phyloP scores from a whole-genome alignment of 805 yeast species.

The Ogataea chonburiensis region DNA sequence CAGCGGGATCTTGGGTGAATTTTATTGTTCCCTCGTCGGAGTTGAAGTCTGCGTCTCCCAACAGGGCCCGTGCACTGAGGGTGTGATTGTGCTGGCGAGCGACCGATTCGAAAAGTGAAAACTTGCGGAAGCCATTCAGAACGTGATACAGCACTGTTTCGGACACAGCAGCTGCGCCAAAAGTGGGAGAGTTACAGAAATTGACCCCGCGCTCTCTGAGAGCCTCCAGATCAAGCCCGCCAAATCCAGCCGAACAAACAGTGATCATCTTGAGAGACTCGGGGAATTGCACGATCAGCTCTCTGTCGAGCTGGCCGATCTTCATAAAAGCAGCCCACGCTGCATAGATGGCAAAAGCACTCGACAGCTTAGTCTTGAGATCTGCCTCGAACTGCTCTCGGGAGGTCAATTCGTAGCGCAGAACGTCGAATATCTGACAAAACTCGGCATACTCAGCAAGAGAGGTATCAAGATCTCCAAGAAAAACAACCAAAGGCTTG shows the following conservation, averaged over 20 bases:
- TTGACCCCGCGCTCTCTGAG: constrained; percentile 41
- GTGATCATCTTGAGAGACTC: constrained; percentile 44
- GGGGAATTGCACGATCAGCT: constrained; percentile 44
- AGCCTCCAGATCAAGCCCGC: constrained; percentile 40
- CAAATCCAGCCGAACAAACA: constrained; percentile 55
- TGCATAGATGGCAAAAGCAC: constrained; percentile 49
- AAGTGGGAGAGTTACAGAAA: constrained; percentile 60
- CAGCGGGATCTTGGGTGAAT: constrained; percentile 5
- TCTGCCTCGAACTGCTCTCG: constrained; percentile 40
- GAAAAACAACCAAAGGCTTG: constrained; percentile 38
- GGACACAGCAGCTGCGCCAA: constrained; percentile 67
- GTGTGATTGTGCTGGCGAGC: constrained; percentile 44
- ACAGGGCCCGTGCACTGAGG: constrained; percentile 41
- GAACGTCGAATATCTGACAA: constrained; percentile 38
- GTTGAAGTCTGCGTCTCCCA: constrained; percentile 36
- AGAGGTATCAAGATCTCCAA: constrained; percentile 48
- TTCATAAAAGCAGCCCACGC: constrained; percentile 50
- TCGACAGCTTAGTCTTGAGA: constrained; percentile 36
- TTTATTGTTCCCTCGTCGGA: constrained; percentile 31
- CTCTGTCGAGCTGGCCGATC: constrained; percentile 44
- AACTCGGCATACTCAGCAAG: constrained; percentile 48
- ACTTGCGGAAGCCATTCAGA: constrained; percentile 58
- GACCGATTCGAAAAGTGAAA: constrained; percentile 44
- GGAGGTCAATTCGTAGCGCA: constrained; percentile 42
- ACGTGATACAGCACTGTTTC: constrained; percentile 64